phyloP scores from a whole-genome alignment of 2,329 filamentous ascomycete genomes.

The Epicoccum nigrum region DNA sequence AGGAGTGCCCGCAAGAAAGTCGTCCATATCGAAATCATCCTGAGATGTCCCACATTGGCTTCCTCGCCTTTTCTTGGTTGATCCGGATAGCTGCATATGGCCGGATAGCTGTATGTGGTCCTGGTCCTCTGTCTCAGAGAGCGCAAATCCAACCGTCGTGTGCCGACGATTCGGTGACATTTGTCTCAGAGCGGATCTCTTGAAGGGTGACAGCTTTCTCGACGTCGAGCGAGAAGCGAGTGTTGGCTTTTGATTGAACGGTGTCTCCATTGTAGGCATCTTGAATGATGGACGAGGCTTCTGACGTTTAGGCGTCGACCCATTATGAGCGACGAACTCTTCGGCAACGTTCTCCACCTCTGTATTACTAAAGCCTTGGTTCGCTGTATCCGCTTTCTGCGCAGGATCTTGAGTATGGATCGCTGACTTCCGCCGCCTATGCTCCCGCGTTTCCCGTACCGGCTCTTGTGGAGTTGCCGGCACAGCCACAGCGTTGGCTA shows the following conservation, averaged over 20 bases:
- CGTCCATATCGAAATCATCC: conserved; percentile 47
- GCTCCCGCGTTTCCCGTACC: conserved; percentile 20
- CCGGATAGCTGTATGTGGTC: conserved; percentile 1
- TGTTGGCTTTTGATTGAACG: conserved; percentile 28
- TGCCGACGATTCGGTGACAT: conserved; percentile 45
- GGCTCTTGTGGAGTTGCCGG: conserved; percentile 20
- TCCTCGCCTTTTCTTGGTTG: conserved; percentile 20
- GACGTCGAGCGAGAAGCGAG: conserved; percentile 18
- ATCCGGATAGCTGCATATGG: conserved; percentile 2
- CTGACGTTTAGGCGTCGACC: conserved; percentile 51
- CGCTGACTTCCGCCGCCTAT: conserved; percentile 34
- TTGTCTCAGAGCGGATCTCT: conserved; percentile 37
- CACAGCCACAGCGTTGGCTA: conserved; percentile 10
- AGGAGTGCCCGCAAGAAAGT: conserved; percentile 49
- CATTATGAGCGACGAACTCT: conserved; percentile 31
- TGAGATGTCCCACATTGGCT: conserved; percentile 30
- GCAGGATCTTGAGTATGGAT: conserved; percentile 17
- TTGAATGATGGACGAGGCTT: conserved; percentile 45
- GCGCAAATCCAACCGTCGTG: conserved; percentile 34
- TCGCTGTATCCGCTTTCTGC: neutral
- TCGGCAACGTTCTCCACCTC: conserved; percentile 28
- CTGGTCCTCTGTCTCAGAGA: conserved; percentile 24
- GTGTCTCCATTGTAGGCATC: conserved; percentile 36
- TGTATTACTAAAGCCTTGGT: conserved; percentile 17
- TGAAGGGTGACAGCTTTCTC: conserved; percentile 28